Base-by-base conservation (phyloP, 345 rosid species). In the Boechera retrofracta region DNA sequence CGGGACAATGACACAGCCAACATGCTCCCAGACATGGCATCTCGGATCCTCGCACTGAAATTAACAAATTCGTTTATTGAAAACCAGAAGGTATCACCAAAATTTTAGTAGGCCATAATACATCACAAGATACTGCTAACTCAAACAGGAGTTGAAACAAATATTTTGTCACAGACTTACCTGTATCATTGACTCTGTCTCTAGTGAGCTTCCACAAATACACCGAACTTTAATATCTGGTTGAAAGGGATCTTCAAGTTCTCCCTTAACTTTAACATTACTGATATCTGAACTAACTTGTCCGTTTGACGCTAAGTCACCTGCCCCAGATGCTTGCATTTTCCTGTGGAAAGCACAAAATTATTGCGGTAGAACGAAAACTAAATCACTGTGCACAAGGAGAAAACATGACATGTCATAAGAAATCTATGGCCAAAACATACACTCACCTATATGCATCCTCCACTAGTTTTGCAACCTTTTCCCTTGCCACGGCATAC, bases 241-340 rank as follows among this genome's bases (percentile, higher is more conserved):
- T 56, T 75, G 86, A 73, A 60, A 78, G 61, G 85, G 67, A 64
- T 87, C 93, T 60, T 85, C 94, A 1, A 42, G 41, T 55, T 92
- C 96, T 53, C 83, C 93, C 79, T 86, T 86, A 69, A 83, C 70
- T 81, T 83, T 86, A 28, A 85, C 60, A 80, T 72, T 86, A 81
- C 94, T 87, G 77, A 83, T 81, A 70, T 91, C 91, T 66, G 92
- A 82, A 55, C 80, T 84, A 59, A 80, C 87, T 73, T 79, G 91
- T 47, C 88, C 94, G 81, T 86, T 91, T 55, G 96, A 90, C 59
- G 93, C 89, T 67, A 87, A 81, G 70, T 91, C 97, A 67, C 83
- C 72, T 59, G 92, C 93, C 74, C 93, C 96, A 76, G 97, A 85
- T 38, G 88, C 86, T 86, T 91, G 97, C 97, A 92, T 87, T 82